Percentiles rank a stretch among this genome's conserved stretches.
Evolutionary conservation across 495 filamentous ascomycete species (phyloP).

Genomic region (Usnea hakonensis): DNA sequence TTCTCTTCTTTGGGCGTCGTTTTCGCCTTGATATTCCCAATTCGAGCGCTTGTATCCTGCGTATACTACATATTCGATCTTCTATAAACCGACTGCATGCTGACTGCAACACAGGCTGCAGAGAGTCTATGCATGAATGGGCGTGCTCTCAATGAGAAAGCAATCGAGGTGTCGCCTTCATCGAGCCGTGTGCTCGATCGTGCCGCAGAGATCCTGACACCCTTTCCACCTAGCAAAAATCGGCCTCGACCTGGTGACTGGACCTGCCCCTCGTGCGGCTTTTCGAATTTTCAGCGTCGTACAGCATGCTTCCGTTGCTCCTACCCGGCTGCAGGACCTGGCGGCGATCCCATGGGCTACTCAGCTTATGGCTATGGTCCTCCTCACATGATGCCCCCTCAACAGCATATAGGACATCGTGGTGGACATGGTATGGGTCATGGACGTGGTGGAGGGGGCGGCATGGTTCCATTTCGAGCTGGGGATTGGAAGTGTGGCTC

Average conservation of each 20-base stretch:
- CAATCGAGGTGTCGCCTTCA: constrained; percentile 94
- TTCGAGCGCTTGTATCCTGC: not conserved
- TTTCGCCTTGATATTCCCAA: not conserved
- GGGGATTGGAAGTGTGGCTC: constrained; percentile 99
- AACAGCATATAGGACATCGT: constrained; percentile 70
- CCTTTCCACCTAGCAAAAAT: constrained; percentile 98
- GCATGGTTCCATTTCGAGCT: constrained; percentile 92
- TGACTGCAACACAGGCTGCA: constrained; percentile 57
- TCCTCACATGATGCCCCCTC: constrained; percentile 72
- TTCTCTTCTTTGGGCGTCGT: not conserved
- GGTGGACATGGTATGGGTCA: constrained; percentile 67
- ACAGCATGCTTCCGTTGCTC: constrained; percentile 98
- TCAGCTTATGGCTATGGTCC: constrained; percentile 66
- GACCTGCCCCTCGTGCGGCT: constrained; percentile 89
- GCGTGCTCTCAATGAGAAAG: constrained; percentile 93
- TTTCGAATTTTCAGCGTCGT: constrained; percentile 87
- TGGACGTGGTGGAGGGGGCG: constrained; percentile 62
- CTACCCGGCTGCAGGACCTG: constrained; percentile 81
- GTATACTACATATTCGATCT: not conserved
- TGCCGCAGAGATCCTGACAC: constrained; percentile 87
- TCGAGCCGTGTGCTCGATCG: constrained; percentile 93
- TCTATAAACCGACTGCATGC: constrained; percentile 22
- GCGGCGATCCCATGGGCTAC: constrained; percentile 65
- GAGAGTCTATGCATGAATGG: constrained; percentile 99
- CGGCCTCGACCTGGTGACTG: constrained; percentile 93